Conservation (phyloP, 176 grass and related monocot species). For the Musa beccarii region DNA sequence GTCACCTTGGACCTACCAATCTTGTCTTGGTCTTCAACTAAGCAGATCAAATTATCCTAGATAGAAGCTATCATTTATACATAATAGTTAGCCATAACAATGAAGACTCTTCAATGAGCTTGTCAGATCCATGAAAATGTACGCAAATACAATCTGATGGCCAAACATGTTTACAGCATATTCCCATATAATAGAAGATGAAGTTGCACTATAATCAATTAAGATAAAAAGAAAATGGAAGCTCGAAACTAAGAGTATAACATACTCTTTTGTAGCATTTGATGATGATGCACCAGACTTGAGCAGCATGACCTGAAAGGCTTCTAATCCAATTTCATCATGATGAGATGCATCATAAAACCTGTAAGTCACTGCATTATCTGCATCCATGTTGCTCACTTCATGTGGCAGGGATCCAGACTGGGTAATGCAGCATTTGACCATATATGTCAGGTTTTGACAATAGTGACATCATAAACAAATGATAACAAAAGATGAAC, state of each 20-base stretch:
- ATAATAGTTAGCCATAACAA: no score
- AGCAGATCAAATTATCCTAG: no score
- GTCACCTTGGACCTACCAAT: not conserved
- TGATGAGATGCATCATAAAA: slow-evolving; percentile 34
- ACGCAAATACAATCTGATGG: no score
- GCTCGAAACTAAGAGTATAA: no score
- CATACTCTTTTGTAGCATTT: slow-evolving; percentile 60
- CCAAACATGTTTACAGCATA: no score
- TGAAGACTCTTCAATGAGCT: no score
- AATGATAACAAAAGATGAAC: slow-evolving; percentile 25
- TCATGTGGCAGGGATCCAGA: slow-evolving; percentile 37
- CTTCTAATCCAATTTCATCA: slow-evolving; percentile 35
- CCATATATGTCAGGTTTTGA: slow-evolving; percentile 15
- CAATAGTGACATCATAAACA: slow-evolving; percentile 7
- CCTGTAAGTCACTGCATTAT: slow-evolving; percentile 55
- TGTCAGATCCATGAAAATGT: no score
- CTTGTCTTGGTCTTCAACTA: no score
- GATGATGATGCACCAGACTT: slow-evolving; percentile 56
- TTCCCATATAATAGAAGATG: no score
- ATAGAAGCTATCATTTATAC: no score
- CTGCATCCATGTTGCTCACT: slow-evolving; percentile 59
- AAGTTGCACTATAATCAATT: no score
- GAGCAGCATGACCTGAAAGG: slow-evolving; percentile 66
- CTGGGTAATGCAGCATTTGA: slow-evolving; percentile 26
- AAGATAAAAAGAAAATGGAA: no score